Percentiles rank a stretch among this genome's conserved stretches.
Conservation (phyloP, 2,329 filamentous ascomycete genomes). For the Lachnum nothofagi region DNA sequence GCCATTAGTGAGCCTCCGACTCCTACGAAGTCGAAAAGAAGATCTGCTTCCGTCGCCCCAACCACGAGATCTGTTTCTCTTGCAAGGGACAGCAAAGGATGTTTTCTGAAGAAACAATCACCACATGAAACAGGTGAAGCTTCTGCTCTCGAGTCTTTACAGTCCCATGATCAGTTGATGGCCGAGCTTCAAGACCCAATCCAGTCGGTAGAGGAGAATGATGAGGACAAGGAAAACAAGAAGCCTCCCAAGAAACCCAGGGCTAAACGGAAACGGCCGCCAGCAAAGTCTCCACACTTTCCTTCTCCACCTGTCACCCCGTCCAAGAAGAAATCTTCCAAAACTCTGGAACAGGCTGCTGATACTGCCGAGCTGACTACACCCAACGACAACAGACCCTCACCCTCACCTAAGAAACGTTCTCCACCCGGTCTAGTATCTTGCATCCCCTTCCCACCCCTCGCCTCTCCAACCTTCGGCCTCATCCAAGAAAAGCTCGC, state of each 20-base stretch:
- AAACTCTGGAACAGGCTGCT: not conserved
- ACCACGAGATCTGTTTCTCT: not conserved
- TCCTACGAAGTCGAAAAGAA: not conserved
- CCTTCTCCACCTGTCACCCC: slow-evolving; percentile 5
- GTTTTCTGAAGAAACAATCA: not conserved
- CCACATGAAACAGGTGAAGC: not conserved
- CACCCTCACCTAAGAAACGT: slow-evolving; percentile 17
- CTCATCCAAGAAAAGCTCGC: slow-evolving; percentile 79
- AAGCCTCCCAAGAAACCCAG: not conserved
- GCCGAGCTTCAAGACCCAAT: not conserved
- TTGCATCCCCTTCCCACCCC: slow-evolving; percentile 60
- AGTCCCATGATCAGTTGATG: no score
- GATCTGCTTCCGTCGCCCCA: not conserved
- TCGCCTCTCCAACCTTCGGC: slow-evolving; percentile 61
- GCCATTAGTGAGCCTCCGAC: not conserved
- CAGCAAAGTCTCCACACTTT: slow-evolving; percentile 32
- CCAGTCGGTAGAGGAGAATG: not conserved
- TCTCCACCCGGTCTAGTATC: slow-evolving; percentile 38
- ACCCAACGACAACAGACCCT: not conserved
- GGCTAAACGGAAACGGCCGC: slow-evolving; percentile 21
- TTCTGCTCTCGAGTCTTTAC: not conserved
- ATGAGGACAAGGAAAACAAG: not conserved
- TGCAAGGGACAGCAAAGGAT: not conserved
- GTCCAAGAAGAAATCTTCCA: slow-evolving; percentile 7
- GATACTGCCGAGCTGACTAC: slow-evolving; percentile 3